phyloP scores from a whole-genome alignment of 345 rosid genomes.

The Angophora floribunda region DNA sequence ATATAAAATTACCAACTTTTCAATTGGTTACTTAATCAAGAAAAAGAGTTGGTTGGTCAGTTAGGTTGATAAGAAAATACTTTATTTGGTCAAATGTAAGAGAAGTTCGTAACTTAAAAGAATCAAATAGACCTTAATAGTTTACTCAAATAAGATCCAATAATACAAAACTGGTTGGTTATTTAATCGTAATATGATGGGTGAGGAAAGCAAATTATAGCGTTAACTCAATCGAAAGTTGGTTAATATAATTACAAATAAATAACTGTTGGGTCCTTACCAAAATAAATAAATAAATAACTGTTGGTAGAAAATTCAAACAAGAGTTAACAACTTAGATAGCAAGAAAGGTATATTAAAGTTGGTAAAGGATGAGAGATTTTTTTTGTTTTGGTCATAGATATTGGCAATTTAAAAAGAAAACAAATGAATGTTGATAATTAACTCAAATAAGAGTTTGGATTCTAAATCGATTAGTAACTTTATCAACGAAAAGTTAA shows the following conservation, averaged over 20 bases:
- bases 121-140: not conserved
- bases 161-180: not conserved
- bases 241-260: not conserved
- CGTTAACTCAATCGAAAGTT: not conserved
- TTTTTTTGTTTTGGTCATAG: accelerated
- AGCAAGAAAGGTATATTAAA: not conserved
- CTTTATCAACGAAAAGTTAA: not conserved
- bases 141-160: not conserved
- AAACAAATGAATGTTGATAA: not conserved
- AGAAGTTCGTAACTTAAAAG: not conserved
- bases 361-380: not conserved
- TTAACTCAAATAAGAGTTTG: not conserved
- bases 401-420: not conserved
- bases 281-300: not conserved
- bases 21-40: not conserved
- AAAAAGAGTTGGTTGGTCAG: no score
- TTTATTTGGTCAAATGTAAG: not conserved
- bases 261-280: not conserved
- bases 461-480: not conserved
- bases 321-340: not conserved
- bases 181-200: not conserved
- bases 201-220: not conserved
- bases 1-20: not conserved
- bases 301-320: not conserved
- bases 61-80: not conserved